Conservation (phyloP, 495 filamentous ascomycete genomes). For the Penicillium antarcticum region DNA sequence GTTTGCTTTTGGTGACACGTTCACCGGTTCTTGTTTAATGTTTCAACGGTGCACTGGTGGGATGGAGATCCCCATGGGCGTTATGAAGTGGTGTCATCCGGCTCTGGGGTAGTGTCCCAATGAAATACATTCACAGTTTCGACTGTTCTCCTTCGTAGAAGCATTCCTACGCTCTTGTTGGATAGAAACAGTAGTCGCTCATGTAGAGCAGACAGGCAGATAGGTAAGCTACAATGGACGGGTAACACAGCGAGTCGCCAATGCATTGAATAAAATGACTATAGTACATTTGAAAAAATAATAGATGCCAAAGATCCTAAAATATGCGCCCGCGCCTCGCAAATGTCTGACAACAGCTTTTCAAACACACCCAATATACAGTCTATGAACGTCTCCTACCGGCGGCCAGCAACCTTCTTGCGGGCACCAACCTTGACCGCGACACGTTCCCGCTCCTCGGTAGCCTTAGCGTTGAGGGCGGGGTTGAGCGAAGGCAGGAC, state of each 20-base stretch:
- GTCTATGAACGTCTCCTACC: conserved; percentile 17
- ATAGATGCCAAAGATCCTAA: conserved; percentile 28
- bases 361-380: conserved; percentile 27
- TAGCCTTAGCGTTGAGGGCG: conserved; percentile 26
- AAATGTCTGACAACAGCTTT: conserved; percentile 30
- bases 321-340: conserved; percentile 38
- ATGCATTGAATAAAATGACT: conserved; percentile 30
- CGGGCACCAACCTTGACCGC: conserved; percentile 32
- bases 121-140: no score
- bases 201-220: background rate
- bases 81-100: no score
- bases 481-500: conserved; percentile 36
- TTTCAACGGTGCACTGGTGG: no score
- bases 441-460: conserved; percentile 39
- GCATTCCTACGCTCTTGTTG: no score
- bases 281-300: conserved; percentile 40
- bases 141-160: no score
- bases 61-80: no score
- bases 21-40: no score
- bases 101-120: no score
- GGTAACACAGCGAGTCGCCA: conserved; percentile 21
- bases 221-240: background rate
- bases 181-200: background rate
- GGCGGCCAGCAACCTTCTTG: conserved; percentile 26
- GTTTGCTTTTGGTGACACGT: no score